Evolutionary conservation across 1,139 yeast species (phyloP), one percentile per base, ranked within the genome.

Genomic region (Candida buenavistaensis): DNA sequence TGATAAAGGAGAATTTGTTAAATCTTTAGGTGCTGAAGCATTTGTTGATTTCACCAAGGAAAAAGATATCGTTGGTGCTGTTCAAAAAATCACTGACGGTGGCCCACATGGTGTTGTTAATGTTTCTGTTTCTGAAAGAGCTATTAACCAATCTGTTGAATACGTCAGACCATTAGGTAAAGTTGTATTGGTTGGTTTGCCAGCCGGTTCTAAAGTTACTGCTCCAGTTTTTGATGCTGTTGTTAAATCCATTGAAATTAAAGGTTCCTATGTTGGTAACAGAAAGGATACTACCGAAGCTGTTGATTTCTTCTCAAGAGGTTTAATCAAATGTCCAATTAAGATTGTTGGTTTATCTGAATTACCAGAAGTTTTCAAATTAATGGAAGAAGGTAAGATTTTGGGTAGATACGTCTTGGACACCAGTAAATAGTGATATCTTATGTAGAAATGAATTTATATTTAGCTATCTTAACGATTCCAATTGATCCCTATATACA

Each of bases 221-320:
- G 75, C 86, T 17, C 74, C 79, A 36, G 82, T 82, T 36, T 82
- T 82, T 57, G 70, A 72, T 26, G 75, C 82, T 36, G 89, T 82
- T 38, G 74, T 80, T 41, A 81, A 74, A 59, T 76, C 85, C 30
- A 69, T 81, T 45, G 67, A 68, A 50, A 78, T 82, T 51, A 75
- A 65, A 54, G 90, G 89, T 53, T 82, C 89, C 32, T 82, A 82
- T 52, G 89, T 82, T 40, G 90, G 90, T 55, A 82, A 82, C 76
- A 77, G 90, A 69, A 85, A 84, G 44, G 89, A 82, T 58, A 73
- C 87, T 28, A 72, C 84, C 47, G 89, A 81, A 62, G 89, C 90
- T 37, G 60, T 82, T 48, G 88, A 82, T 51, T 82, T 82, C 72
- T 82, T 80, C 59, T 36, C 73, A 40, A 74, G 88, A 68, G 89